These are phyloP conservation scores for Arthroderma sp. DNA, from an alignment of 2,329 filamentous ascomycete genomes.

Conservation along the genomic window DNA sequence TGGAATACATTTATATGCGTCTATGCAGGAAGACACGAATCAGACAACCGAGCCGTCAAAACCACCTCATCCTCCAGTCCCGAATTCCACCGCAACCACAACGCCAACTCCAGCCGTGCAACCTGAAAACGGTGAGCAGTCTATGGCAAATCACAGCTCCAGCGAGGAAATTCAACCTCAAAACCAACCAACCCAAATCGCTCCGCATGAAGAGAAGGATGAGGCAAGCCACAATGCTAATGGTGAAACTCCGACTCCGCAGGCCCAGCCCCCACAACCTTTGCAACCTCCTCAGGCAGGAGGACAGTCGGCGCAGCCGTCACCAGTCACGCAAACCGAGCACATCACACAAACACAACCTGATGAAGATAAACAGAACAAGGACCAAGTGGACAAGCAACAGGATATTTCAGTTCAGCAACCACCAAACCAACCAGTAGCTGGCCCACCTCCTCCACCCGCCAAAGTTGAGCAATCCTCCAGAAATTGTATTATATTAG, in stretches of 20 bases:
- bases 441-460: not conserved
- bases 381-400: not conserved
- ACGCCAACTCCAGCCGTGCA: not conserved
- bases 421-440: not conserved
- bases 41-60: not conserved
- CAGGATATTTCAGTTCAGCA: not conserved
- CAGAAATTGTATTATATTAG: conserved; percentile 46
- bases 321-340: not conserved
- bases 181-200: not conserved
- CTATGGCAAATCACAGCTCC: not conserved
- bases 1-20: conserved; percentile 16
- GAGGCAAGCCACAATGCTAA: no score
- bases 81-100: not conserved
- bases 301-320: not conserved
- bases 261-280: not conserved
- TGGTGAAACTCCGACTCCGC: not conserved
- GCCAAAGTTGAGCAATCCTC: conserved; percentile 8
- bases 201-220: not conserved
- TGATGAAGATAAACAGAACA: no score
- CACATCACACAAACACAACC: not conserved
- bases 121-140: not conserved
- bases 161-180: conserved; percentile 4
- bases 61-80: not conserved
- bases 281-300: no score
- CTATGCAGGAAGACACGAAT: conserved; percentile 9